Evolutionary conservation across 352 stramenopile species (phyloP).

Genomic region (Globisporangium alternatum): DNA sequence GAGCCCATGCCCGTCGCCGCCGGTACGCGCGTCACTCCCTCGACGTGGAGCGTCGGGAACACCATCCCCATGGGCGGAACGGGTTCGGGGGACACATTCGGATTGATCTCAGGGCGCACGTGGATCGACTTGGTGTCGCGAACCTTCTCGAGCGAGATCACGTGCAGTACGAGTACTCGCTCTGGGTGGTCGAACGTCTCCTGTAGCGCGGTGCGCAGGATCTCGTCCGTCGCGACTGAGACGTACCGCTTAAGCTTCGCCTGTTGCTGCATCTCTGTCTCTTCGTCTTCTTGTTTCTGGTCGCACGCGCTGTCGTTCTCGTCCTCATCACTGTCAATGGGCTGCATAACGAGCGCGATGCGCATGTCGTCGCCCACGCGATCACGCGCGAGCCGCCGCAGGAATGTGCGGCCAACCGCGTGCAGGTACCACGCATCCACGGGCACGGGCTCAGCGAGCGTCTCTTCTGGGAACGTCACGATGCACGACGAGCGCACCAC

Average conservation of each 20-base stretch:
- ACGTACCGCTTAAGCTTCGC: slow-evolving; percentile 44
- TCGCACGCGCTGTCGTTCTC: not conserved
- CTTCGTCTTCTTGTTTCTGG: slow-evolving; percentile 7
- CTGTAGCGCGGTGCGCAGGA: slow-evolving; percentile 56
- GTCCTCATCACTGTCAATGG: slow-evolving; percentile 12
- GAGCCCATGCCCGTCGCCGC: slow-evolving; percentile 19
- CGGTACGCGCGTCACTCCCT: slow-evolving; percentile 37
- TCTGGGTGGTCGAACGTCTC: slow-evolving; percentile 66
- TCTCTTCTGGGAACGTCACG: slow-evolving; percentile 76
- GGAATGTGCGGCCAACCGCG: slow-evolving; percentile 64
- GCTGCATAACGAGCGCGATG: slow-evolving; percentile 66
- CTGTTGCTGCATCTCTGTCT: not conserved
- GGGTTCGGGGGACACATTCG: slow-evolving; percentile 79
- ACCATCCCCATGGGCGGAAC: slow-evolving; percentile 62
- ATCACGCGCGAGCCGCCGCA: slow-evolving; percentile 66
- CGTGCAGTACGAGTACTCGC: slow-evolving; percentile 64
- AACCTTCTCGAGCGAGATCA: slow-evolving; percentile 67
- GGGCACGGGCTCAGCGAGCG: slow-evolving; percentile 66
- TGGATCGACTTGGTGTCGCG: slow-evolving; percentile 52
- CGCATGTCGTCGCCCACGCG: slow-evolving; percentile 55
- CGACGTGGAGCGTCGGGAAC: slow-evolving; percentile 65
- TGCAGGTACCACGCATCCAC: slow-evolving; percentile 83
- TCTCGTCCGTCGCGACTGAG: slow-evolving; percentile 47
- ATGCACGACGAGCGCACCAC: slow-evolving; percentile 82
- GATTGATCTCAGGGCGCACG: slow-evolving; percentile 72